These are phyloP conservation scores for Lecanoromycetidae sp. DNA, from an alignment of 2,329 filamentous ascomycete genomes.

Conservation along the genomic window DNA sequence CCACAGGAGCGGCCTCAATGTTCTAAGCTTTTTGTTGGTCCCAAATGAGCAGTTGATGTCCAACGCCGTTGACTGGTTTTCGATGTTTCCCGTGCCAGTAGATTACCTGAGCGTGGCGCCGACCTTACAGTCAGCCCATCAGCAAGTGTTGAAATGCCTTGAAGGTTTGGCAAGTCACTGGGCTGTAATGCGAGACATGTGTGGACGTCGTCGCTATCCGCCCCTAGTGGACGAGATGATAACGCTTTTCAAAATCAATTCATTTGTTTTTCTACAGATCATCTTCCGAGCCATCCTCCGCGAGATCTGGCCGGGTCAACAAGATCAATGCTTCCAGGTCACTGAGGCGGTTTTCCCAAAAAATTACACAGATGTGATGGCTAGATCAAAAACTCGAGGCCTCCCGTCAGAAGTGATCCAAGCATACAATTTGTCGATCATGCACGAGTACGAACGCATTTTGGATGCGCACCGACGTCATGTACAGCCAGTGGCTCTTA, in stretches of 20 bases:
- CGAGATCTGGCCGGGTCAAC: slow-evolving; percentile 5
- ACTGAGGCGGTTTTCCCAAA: slow-evolving; percentile 12
- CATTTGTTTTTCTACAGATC: slow-evolving; percentile 13
- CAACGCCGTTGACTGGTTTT: slow-evolving; percentile 15
- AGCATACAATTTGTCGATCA: slow-evolving; percentile 1
- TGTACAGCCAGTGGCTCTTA: not conserved
- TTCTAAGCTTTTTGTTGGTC: slow-evolving; percentile 11
- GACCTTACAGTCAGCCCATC: slow-evolving; percentile 1
- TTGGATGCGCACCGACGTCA: not conserved
- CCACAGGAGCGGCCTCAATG: slow-evolving; percentile 8
- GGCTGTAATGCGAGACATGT: slow-evolving; percentile 4
- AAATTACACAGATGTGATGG: slow-evolving; percentile 11
- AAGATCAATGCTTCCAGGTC: slow-evolving; percentile 8
- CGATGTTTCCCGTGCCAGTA: slow-evolving; percentile 14
- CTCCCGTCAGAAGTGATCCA: not conserved
- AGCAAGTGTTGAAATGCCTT: slow-evolving; percentile 10
- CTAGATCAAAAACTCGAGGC: not conserved
- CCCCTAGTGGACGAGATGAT: slow-evolving; percentile 16
- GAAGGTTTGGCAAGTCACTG: slow-evolving; percentile 8
- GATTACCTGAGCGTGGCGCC: not conserved
- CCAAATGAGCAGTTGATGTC: slow-evolving; percentile 7
- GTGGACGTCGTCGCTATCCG: slow-evolving; percentile 11
- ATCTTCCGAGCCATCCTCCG: slow-evolving; percentile 15
- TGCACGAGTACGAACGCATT: slow-evolving; percentile 4
- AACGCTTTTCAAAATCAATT: slow-evolving; percentile 9